Conservation (phyloP, 805 yeast species). For the Gaillardinia entomophila region DNA sequence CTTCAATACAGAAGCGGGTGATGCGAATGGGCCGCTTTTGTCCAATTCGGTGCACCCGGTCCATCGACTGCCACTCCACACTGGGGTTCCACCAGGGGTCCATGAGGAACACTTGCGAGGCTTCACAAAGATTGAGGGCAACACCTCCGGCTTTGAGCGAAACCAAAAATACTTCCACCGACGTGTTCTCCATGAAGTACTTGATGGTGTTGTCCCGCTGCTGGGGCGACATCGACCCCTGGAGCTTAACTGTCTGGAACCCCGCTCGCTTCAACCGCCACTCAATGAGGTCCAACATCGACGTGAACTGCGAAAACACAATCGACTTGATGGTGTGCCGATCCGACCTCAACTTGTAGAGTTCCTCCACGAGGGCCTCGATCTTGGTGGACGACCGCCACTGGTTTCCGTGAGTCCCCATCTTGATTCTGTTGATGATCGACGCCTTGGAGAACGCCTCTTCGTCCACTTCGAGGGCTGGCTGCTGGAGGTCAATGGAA, state of each 20-base stretch:
- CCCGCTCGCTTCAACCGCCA: constrained; percentile 96
- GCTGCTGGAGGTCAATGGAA: constrained; percentile 83
- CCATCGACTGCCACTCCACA: constrained; percentile 97
- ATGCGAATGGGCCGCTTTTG: constrained; percentile 92
- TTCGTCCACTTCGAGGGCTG: constrained; percentile 70
- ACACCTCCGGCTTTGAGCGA: constrained; percentile 99
- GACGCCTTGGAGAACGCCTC: constrained; percentile 55
- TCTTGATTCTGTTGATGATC: constrained; percentile 81
- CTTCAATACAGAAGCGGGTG: constrained; percentile 90
- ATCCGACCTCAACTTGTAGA: constrained; percentile 81
- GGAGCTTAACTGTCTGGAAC: constrained; percentile 86
- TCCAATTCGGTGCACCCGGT: constrained; percentile 96
- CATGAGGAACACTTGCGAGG: constrained; percentile 89
- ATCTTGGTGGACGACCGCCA: constrained; percentile 97
- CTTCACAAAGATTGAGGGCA: constrained; percentile 92
- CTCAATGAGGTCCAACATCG: constrained; percentile 92
- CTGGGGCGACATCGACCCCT: constrained; percentile 95
- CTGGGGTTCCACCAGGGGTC: constrained; percentile 99
- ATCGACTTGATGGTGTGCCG: constrained; percentile 87
- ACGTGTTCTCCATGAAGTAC: constrained; percentile 87
- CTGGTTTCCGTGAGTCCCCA: constrained; percentile 61
- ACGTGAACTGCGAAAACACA: constrained; percentile 95
- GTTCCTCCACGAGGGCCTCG: constrained; percentile 91
- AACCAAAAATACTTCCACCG: constrained; percentile 89
- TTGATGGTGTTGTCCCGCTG: constrained; percentile 90